These are phyloP conservation scores for Kodamaea sp. DNA, from an alignment of 1,139 yeast species.

Conservation along the genomic window DNA sequence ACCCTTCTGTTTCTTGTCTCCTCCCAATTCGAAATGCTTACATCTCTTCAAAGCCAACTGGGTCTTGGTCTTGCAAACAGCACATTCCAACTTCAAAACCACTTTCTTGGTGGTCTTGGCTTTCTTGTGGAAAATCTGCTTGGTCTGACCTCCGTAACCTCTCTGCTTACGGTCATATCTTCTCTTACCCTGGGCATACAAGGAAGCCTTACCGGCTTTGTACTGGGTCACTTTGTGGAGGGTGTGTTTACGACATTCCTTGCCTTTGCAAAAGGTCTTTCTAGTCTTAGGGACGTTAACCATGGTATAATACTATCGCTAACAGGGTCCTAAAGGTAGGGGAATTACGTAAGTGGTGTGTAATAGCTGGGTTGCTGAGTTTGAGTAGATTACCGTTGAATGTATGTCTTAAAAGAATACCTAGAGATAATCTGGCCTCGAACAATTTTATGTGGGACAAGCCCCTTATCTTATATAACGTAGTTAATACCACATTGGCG, in stretches of 20 bases:
- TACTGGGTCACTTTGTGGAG: constrained; percentile 99
- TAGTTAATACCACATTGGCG: too few relatives aligned
- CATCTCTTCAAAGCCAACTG: constrained; percentile 98
- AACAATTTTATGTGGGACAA: too few relatives aligned
- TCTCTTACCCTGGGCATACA: constrained; percentile 95
- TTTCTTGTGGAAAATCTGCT: constrained; percentile 72
- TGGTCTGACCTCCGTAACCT: constrained; percentile 99
- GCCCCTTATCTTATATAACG: too few relatives aligned
- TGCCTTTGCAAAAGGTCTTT: constrained; percentile 99
- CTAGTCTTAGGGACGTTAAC: constrained; percentile 80
- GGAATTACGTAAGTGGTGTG: too few relatives aligned
- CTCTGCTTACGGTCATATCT: constrained; percentile 99
- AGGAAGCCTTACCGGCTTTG: constrained; percentile 95
- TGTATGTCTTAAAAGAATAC: too few relatives aligned
- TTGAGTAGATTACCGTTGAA: too few relatives aligned
- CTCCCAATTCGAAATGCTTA: constrained; percentile 99
- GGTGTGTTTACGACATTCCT: constrained; percentile 94
- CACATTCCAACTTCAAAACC: constrained; percentile 98
- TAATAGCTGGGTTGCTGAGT: too few relatives aligned
- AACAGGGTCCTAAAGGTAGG: too few relatives aligned
- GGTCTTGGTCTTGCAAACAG: constrained; percentile 95
- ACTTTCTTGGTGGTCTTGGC: constrained; percentile 84
- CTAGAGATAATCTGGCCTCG: too few relatives aligned
- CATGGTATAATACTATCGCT: too few relatives aligned
- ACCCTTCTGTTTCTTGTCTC: constrained; percentile 25